Evolutionary conservation across 2,329 filamentous ascomycete species (phyloP), one percentile per base, ranked within the genome.

Genomic region (Fusarium kyushuense): DNA sequence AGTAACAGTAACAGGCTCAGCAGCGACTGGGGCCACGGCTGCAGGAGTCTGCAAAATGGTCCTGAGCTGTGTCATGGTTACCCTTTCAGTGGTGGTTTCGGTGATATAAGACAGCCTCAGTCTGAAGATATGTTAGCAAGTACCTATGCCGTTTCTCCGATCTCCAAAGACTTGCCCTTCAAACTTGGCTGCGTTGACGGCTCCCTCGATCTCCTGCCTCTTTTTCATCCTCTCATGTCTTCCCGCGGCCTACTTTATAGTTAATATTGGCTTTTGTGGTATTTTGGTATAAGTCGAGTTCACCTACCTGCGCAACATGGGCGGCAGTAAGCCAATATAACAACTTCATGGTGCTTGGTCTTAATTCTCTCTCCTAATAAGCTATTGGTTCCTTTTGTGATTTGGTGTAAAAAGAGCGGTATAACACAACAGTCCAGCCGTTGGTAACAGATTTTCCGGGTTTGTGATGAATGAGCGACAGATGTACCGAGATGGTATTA

Each of bases 381-480:
- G 35, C 29, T 27, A 35, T 58, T 9, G 32, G 23, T 59, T 49
- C 46, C 43, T 43, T 43, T 69, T n/a, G 57, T 46, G 38, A 51
- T 54, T 42, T 47, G 43, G 36, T 38, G 47, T 54, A 58, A 49
- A 36, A 35, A 27, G 54, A 65, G 55, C 51, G 67, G 17, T 48
- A 27, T 54, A 72, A 73, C 73, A 73, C 55, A 73, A 73, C 73
- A 73, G 72, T 73, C 71, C 73, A 73, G 73, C 73, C 65, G 65
- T 72, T 65, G 64, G 41, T 57, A n/a, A 12, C 7, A 19, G 42
- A 29, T 38, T 19, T 51, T 17, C 12, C n/a, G n/a, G 16, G 21
- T 25, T 16, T 52, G 32, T 27, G 47, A 36, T 42, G 57, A 72
- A 63, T 47, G 58, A 64, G 41, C 61, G 63, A 60, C 59, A 41